Conservation (phyloP, 2,329 filamentous ascomycete species). For the Xylaria hypoxylon region DNA sequence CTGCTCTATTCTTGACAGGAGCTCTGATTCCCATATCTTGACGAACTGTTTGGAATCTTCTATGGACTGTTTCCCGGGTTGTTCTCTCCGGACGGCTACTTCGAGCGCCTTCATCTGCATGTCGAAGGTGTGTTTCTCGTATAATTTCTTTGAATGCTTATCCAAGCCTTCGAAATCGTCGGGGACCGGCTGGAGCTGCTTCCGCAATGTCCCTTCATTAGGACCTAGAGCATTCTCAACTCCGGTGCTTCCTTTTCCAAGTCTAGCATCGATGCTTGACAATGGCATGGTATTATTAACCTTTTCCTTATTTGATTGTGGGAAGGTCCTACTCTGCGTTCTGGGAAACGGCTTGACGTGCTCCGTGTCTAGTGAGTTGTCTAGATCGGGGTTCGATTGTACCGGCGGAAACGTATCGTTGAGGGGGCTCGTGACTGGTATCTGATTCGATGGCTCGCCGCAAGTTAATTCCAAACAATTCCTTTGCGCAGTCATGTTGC, state of each 20-base stretch:
- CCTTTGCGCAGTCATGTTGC: neutral
- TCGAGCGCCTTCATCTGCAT: neutral
- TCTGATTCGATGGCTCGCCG: neutral
- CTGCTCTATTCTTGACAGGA: slow-evolving; percentile 30
- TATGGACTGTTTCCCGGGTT: neutral
- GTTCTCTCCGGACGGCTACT: neutral
- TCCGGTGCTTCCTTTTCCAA: neutral
- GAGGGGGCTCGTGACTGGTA: neutral
- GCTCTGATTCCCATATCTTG: slow-evolving; percentile 33
- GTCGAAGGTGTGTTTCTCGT: neutral
- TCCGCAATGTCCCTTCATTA: neutral
- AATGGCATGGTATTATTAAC: neutral
- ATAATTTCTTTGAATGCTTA: neutral
- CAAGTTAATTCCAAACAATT: neutral
- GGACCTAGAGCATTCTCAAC: neutral
- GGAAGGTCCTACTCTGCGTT: slow-evolving; percentile 1
- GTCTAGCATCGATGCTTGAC: neutral
- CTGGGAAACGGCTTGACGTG: neutral
- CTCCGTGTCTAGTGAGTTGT: neutral
- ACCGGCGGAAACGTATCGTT: neutral
- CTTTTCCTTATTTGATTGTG: neutral
- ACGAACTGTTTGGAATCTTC: slow-evolving; percentile 34
- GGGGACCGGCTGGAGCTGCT: neutral
- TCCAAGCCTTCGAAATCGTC: neutral
- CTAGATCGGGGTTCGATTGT: neutral